phyloP scores from a whole-genome alignment of 2,329 filamentous ascomycete species.

The Talaromyces atroroseus region DNA sequence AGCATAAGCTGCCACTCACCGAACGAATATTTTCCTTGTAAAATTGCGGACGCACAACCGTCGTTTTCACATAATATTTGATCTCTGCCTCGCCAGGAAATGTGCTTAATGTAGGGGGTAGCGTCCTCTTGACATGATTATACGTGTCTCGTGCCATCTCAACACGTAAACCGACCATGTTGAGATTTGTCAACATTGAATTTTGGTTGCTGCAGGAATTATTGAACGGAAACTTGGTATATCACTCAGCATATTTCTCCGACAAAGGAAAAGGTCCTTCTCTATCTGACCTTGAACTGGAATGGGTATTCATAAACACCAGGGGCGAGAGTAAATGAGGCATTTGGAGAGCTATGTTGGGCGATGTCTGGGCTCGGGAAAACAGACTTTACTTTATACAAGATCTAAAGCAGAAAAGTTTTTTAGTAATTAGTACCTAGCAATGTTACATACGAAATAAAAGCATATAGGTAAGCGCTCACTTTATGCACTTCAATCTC shows the following conservation, averaged over 20 bases:
- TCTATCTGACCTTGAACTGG: slow-evolving; percentile 40
- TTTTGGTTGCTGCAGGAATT: slow-evolving; percentile 43
- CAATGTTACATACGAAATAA: not conserved
- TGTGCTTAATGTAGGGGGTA: slow-evolving; percentile 84
- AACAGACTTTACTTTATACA: slow-evolving; percentile 44
- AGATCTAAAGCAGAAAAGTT: slow-evolving; percentile 27
- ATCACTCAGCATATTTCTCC: not conserved
- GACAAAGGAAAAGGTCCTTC: not conserved
- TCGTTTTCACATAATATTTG: slow-evolving; percentile 92
- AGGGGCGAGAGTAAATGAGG: slow-evolving; percentile 40
- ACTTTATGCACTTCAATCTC: slow-evolving; percentile 48
- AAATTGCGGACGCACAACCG: slow-evolving; percentile 78
- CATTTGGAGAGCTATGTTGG: slow-evolving; percentile 28
- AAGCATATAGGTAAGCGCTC: slow-evolving; percentile 13
- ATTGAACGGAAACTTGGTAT: slow-evolving; percentile 43
- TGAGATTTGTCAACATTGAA: slow-evolving; percentile 43
- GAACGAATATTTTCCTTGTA: slow-evolving; percentile 82
- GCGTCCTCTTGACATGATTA: slow-evolving; percentile 72
- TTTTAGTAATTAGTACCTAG: not conserved
- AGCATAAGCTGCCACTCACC: slow-evolving; percentile 13
- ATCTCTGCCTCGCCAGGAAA: slow-evolving; percentile 86
- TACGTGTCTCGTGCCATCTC: slow-evolving; percentile 41
- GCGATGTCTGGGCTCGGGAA: slow-evolving; percentile 42
- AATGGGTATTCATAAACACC: slow-evolving; percentile 47
- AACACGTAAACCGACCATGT: slow-evolving; percentile 40